A percentile compares a stretch with the other conserved stretches of the same genome.
Conservation (phyloP, 805 yeast genomes). For the Schizosaccharomyces japonicus region DNA sequence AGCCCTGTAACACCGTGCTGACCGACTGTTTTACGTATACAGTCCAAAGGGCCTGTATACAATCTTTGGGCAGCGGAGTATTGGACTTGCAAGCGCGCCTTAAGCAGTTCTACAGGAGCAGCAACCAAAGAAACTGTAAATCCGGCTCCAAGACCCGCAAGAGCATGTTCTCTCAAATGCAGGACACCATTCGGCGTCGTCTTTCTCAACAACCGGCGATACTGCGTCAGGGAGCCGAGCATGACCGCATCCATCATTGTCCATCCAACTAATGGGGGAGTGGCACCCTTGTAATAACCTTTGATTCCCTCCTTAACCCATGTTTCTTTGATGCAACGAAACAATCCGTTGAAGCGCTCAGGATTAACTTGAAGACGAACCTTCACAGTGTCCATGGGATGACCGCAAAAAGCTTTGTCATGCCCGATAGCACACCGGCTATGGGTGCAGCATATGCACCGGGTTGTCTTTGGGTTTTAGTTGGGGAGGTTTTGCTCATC, state of each 20-base stretch:
- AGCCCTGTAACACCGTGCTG: constrained; percentile 22
- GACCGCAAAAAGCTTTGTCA: constrained; percentile 79
- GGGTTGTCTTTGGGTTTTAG: too few relatives aligned
- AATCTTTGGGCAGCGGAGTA: constrained; percentile 48
- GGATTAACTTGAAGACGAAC: constrained; percentile 64
- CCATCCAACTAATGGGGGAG: constrained; percentile 88
- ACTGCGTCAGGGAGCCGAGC: constrained; percentile 66
- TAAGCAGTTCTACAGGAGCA: constrained; percentile 75
- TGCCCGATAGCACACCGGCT: constrained; percentile 74
- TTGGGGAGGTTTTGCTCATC: too few relatives aligned
- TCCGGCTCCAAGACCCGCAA: constrained; percentile 62
- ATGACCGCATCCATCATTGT: constrained; percentile 61
- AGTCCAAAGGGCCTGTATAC: constrained; percentile 63
- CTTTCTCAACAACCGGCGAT: constrained; percentile 42
- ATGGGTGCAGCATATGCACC: too few relatives aligned
- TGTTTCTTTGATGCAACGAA: constrained; percentile 58
- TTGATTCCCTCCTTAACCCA: constrained; percentile 45
- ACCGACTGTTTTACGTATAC: constrained; percentile 18
- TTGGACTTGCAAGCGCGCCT: constrained; percentile 67
- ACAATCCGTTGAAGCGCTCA: constrained; percentile 42
- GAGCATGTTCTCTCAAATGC: constrained; percentile 51
- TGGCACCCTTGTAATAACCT: constrained; percentile 73
- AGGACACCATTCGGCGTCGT: constrained; percentile 36
- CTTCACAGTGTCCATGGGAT: constrained; percentile 77
- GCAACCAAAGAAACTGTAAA: constrained; percentile 89